These are phyloP conservation scores for Selaginella moellendorffii DNA, from an alignment of 75 land plant genomes.

Conservation along the genomic window DNA sequence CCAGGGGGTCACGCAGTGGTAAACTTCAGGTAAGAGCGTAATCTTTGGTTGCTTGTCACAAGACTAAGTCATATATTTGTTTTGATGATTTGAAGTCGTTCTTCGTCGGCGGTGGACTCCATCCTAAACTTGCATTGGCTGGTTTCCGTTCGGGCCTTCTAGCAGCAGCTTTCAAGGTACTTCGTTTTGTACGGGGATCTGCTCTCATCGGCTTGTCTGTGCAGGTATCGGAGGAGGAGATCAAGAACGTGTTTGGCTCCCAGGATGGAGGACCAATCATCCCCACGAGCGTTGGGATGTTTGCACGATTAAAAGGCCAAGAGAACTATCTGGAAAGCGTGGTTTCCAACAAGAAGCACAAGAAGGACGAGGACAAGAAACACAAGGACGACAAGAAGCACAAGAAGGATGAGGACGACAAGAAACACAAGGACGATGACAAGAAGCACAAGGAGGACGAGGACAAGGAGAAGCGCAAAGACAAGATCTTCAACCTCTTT, in stretches of 20 bases:
- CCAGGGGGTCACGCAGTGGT: neutral
- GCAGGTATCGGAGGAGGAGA: slow-evolving; percentile 3
- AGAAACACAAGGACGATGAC: neutral
- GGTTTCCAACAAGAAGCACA: too few species aligned
- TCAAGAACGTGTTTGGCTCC: neutral
- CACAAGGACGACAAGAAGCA: neutral
- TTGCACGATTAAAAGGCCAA: neutral
- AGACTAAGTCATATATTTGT: too few species aligned
- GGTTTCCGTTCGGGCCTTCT: neutral
- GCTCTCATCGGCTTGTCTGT: too few species aligned
- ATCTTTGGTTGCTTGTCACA: too few species aligned
- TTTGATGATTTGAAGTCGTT: too few species aligned
- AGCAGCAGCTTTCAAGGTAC: slow-evolving; percentile 1
- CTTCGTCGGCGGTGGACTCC: slow-evolving; percentile 2
- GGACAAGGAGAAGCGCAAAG: neutral
- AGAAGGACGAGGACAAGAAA: neutral
- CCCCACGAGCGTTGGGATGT: neutral
- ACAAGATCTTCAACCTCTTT: neutral
- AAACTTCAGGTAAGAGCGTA: neutral
- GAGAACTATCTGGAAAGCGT: neutral
- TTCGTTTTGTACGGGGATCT: neutral
- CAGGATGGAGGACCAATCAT: neutral
- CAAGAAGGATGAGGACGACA: slow-evolving; percentile 4
- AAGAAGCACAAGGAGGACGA: neutral
- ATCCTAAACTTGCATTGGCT: neutral